These are phyloP conservation scores for Theobroma cacao DNA, from an alignment of 345 rosid species.

Conservation along the genomic window DNA sequence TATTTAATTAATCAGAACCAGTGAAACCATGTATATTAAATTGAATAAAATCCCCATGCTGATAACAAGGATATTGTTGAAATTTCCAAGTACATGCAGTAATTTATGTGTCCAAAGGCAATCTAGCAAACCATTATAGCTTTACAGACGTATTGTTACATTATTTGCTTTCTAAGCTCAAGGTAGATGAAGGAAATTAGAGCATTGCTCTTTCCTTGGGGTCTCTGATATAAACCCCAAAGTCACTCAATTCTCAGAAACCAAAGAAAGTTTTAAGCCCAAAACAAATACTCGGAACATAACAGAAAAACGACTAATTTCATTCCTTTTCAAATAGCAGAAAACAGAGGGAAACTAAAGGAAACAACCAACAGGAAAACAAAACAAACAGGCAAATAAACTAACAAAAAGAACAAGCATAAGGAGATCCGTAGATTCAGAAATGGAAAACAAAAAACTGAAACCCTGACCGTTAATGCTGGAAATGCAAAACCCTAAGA, in stretches of 20 bases:
- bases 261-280: not conserved
- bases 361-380: not conserved
- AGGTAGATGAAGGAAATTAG: not conserved
- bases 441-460: not conserved
- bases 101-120: not conserved
- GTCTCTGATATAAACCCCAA: not conserved
- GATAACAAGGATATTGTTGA: not conserved
- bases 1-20: not conserved
- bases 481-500: constrained; percentile 14
- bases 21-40: not conserved
- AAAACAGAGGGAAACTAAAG: not conserved
- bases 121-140: too few relatives aligned
- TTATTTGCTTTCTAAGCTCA: not conserved
- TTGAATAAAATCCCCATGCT: not conserved
- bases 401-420: not conserved
- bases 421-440: not conserved
- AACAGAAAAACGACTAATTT: not conserved
- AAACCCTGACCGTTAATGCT: not conserved
- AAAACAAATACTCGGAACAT: not conserved
- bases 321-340: not conserved
- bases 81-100: not conserved
- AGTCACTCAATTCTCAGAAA: not conserved
- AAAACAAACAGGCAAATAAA: not conserved
- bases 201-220: not conserved
- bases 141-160: not conserved